Conservation (phyloP, 2,329 filamentous ascomycete genomes). For the Venturiaceae sp. region DNA sequence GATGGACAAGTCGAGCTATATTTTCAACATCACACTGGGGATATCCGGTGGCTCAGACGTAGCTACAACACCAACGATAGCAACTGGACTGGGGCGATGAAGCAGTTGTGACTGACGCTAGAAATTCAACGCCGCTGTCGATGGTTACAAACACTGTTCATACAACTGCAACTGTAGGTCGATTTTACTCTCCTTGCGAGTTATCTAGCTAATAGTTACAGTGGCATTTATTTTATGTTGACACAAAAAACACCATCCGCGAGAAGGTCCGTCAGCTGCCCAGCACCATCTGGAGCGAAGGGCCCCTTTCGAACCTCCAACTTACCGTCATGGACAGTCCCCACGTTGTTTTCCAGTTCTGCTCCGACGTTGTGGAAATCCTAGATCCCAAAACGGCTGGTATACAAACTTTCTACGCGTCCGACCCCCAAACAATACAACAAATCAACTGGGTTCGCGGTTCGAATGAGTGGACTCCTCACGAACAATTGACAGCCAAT, state of each 20-base stretch:
- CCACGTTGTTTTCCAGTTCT: not conserved
- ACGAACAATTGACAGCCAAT: not conserved
- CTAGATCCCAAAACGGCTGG: not conserved
- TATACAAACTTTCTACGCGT: not conserved
- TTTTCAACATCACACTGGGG: not conserved
- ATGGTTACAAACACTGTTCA: not conserved
- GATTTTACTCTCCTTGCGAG: not conserved
- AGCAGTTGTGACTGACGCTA: not conserved
- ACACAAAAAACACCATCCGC: not conserved
- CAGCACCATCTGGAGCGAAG: not conserved
- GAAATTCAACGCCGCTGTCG: not conserved
- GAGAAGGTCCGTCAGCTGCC: not conserved
- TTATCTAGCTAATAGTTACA: not conserved
- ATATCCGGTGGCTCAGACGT: not conserved
- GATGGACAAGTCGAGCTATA: not conserved
- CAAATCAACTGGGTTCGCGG: not conserved
- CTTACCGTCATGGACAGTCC: not conserved
- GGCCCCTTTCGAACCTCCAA: not conserved
- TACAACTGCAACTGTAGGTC: not conserved
- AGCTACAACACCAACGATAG: not conserved
- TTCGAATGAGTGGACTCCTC: not conserved
- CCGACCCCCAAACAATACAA: not conserved
- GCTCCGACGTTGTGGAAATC: too few relatives aligned
- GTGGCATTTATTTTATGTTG: not conserved
- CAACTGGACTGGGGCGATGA: not conserved